A percentile compares a stretch with the other conserved stretches of the same genome.
Evolutionary conservation across 2,329 filamentous ascomycete genomes (phyloP).

Genomic region (Xylariaceae sp.): DNA sequence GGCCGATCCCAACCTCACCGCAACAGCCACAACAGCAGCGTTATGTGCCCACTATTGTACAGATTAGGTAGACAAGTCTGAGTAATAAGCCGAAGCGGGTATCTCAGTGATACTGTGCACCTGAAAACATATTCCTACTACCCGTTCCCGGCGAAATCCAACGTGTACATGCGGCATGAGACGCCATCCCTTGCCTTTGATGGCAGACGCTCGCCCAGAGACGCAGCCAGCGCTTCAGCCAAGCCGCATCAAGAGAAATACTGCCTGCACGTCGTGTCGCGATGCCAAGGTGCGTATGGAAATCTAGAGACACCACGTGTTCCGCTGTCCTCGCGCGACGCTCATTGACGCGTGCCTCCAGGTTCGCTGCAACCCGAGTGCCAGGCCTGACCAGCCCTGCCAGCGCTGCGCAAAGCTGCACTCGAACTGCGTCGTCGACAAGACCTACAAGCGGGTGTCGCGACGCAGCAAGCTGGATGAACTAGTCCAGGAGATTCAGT

Average conservation of each 20-base stretch:
- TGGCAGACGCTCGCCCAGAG: constrained; percentile 24
- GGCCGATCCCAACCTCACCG: background rate
- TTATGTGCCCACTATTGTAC: background rate
- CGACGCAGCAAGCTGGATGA: constrained; percentile 48
- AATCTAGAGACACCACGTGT: background rate
- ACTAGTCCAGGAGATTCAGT: constrained; percentile 49
- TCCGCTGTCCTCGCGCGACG: background rate
- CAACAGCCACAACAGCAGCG: background rate
- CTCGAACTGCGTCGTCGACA: constrained; percentile 30
- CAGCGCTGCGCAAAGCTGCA: constrained; percentile 31
- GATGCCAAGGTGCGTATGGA: constrained; percentile 30
- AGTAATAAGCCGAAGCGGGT: constrained; percentile 21
- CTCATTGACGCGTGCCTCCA: constrained; percentile 5
- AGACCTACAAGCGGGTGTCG: constrained; percentile 32
- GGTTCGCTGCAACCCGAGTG: constrained; percentile 34
- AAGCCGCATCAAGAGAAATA: constrained; percentile 32
- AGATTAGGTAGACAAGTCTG: background rate
- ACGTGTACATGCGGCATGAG: constrained; percentile 10
- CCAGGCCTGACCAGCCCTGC: constrained; percentile 26
- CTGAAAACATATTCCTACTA: background rate
- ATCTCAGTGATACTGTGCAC: constrained; percentile 4
- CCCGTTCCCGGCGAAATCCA: constrained; percentile 6
- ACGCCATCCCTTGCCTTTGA: constrained; percentile 21
- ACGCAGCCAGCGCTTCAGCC: constrained; percentile 18
- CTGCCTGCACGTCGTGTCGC: constrained; percentile 32